Conservation (phyloP, 2,329 filamentous ascomycete species). For the Paraphoma sp. region DNA sequence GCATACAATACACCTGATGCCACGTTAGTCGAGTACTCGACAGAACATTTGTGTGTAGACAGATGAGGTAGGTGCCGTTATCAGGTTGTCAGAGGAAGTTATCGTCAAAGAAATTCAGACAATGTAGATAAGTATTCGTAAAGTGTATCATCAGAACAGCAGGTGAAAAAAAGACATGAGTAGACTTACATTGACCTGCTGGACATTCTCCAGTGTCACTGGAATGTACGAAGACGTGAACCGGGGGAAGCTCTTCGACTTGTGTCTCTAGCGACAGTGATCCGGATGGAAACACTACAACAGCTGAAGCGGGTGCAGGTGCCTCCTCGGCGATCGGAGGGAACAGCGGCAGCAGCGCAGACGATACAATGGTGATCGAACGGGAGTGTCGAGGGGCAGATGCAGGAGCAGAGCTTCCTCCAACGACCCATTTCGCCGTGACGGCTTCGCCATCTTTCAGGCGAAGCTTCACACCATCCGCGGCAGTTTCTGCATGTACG, state of each 20-base stretch:
- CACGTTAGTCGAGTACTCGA: slow-evolving; percentile 43
- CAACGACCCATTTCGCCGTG: slow-evolving; percentile 62
- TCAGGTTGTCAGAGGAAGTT: slow-evolving; percentile 88
- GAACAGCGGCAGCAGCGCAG: slow-evolving; percentile 71
- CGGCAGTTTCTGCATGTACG: slow-evolving; percentile 5
- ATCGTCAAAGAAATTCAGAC: slow-evolving; percentile 95
- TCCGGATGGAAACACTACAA: slow-evolving; percentile 69
- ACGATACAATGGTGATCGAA: slow-evolving; percentile 73
- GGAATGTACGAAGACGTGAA: slow-evolving; percentile 76
- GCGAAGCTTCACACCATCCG: slow-evolving; percentile 50
- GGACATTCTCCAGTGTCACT: slow-evolving; percentile 95
- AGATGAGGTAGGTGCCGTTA: slow-evolving; percentile 49
- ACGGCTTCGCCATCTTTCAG: slow-evolving; percentile 66
- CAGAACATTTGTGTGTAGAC: slow-evolving; percentile 1
- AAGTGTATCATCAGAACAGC: slow-evolving; percentile 79
- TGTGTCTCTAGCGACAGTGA: slow-evolving; percentile 54
- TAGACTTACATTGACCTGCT: slow-evolving; percentile 81
- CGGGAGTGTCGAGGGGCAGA: slow-evolving; percentile 55
- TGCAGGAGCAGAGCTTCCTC: slow-evolving; percentile 36
- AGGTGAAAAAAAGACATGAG: slow-evolving; percentile 12
- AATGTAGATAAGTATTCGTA: slow-evolving; percentile 99
- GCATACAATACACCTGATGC: slow-evolving; percentile 65
- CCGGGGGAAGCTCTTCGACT: slow-evolving; percentile 50
- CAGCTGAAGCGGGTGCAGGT: slow-evolving; percentile 74
- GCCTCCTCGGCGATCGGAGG: slow-evolving; percentile 74